Conservation (phyloP, 1,284 basidiomycete genomes). For the Papiliotrema flavescens region DNA sequence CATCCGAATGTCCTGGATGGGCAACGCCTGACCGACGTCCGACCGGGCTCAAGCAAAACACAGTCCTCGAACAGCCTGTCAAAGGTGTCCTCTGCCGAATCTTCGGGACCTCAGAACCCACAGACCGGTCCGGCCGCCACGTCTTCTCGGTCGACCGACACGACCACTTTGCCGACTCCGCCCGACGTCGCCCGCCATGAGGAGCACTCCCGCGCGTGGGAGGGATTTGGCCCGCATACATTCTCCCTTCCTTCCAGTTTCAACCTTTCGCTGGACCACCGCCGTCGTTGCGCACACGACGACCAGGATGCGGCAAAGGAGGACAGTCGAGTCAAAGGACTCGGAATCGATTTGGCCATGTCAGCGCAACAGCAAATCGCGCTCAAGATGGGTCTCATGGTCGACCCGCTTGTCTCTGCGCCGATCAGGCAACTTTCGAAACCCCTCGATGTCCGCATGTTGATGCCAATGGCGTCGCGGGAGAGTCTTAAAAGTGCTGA, state of each 20-base stretch:
- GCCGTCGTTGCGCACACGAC: background rate
- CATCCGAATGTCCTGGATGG: background rate
- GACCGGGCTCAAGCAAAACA: background rate
- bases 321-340: background rate
- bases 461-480: background rate
- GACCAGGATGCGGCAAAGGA: background rate
- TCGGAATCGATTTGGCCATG: slow-evolving; percentile 1
- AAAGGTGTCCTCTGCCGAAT: background rate
- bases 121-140: background rate
- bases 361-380: background rate
- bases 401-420: background rate
- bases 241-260: slow-evolving; percentile 1
- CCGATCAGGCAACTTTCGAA: background rate
- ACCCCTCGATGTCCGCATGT: too few species aligned
- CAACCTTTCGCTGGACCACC: slow-evolving; percentile 1
- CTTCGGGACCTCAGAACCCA: background rate
- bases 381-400: background rate
- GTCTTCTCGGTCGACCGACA: background rate
- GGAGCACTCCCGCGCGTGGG: slow-evolving; percentile 2
- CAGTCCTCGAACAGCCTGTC: background rate
- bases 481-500: background rate
- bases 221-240: background rate
- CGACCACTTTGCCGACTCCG: background rate
- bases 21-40: background rate
- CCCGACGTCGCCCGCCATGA: background rate